Evolutionary conservation across 2,329 filamentous ascomycete genomes (phyloP).

Genomic region (Bipolaris zeicola): DNA sequence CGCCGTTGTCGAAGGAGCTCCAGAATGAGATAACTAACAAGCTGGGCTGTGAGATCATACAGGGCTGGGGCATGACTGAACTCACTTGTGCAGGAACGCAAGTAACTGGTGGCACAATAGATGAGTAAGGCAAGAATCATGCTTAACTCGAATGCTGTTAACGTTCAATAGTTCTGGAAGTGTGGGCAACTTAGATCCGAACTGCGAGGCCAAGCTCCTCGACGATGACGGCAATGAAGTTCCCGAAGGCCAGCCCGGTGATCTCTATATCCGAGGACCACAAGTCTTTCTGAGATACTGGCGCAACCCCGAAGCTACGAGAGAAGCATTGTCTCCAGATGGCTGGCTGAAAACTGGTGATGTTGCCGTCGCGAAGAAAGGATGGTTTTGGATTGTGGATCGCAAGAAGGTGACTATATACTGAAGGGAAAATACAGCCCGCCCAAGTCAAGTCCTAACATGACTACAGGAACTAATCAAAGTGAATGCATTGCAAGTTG

Average conservation of each 20-base stretch:
- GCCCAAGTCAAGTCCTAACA: background rate
- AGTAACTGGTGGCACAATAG: slow-evolving; percentile 43
- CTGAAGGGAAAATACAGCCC: background rate
- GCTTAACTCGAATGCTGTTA: background rate
- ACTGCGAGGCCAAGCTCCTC: slow-evolving; percentile 49
- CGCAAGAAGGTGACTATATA: slow-evolving; percentile 37
- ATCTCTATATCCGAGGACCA: slow-evolving; percentile 49
- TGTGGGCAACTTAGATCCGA: slow-evolving; percentile 49
- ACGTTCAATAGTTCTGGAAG: slow-evolving; percentile 40
- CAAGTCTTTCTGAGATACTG: slow-evolving; percentile 52
- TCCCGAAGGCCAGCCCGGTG: slow-evolving; percentile 44
- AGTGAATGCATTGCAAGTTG: slow-evolving; percentile 49
- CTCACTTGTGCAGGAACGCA: slow-evolving; percentile 50
- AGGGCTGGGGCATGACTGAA: slow-evolving; percentile 53
- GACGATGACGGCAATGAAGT: slow-evolving; percentile 53
- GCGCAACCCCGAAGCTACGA: slow-evolving; percentile 49
- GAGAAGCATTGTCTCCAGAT: slow-evolving; percentile 45
- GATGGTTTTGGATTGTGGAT: slow-evolving; percentile 47
- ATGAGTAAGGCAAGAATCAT: slow-evolving; percentile 33
- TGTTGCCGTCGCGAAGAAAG: slow-evolving; percentile 41
- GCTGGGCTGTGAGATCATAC: slow-evolving; percentile 45
- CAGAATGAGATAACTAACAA: slow-evolving; percentile 48
- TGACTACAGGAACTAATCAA: slow-evolving; percentile 48
- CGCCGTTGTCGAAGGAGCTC: slow-evolving; percentile 51
- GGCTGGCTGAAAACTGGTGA: slow-evolving; percentile 49